Percentiles rank a stretch among this genome's conserved stretches.
phyloP scores from a whole-genome alignment of 352 stramenopile species.

The Pseudoperonospora humuli region DNA sequence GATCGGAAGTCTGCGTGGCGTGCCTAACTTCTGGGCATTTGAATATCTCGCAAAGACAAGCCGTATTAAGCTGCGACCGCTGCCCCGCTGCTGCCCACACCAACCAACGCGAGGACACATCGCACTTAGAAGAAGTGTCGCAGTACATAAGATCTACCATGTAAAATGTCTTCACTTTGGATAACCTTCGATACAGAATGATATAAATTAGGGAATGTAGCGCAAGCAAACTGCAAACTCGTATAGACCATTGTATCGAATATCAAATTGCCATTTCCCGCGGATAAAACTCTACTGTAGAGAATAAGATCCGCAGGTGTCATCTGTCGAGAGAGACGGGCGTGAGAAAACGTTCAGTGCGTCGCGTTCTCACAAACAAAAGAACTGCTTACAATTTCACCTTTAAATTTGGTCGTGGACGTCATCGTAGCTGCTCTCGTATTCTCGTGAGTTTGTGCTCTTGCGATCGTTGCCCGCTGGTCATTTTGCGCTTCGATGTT shows the following conservation, averaged over 20 bases:
- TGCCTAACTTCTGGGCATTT: conserved; percentile 30
- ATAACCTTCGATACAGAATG: neutral
- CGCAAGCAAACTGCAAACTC: neutral
- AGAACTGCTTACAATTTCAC: neutral
- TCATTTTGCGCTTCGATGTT: neutral
- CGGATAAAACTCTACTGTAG: neutral
- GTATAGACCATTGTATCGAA: neutral
- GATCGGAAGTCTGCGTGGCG: conserved; percentile 28
- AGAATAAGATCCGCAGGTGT: conserved; percentile 30
- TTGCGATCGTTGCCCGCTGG: neutral
- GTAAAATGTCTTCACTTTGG: neutral
- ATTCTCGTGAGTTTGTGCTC: neutral
- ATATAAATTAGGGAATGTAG: neutral
- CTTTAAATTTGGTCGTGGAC: neutral
- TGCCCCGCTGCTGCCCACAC: conserved; percentile 20
- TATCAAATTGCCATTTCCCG: neutral
- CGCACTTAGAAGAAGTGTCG: conserved; percentile 11
- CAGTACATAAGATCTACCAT: conserved; percentile 7
- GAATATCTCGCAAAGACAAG: conserved; percentile 24
- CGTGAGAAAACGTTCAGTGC: conserved; percentile 30
- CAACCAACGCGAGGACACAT: conserved; percentile 20
- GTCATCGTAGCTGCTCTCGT: neutral
- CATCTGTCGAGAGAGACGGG: conserved; percentile 10
- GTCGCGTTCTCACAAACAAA: neutral
- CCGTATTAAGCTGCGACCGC: conserved; percentile 14